phyloP scores from a whole-genome alignment of 331 rosid genomes.

The Malus hybrid region DNA sequence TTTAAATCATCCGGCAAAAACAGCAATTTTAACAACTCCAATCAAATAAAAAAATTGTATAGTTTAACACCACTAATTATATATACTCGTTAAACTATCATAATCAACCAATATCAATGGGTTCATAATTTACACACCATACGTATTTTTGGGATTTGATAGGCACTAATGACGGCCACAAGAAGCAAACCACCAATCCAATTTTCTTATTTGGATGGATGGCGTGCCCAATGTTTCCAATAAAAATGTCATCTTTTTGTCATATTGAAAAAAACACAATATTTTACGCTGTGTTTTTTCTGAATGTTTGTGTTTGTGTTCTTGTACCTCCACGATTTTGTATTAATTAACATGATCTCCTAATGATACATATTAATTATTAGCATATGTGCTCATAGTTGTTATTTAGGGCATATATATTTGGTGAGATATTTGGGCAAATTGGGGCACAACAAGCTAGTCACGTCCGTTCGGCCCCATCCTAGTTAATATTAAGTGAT shows the following conservation, averaged over 20 bases:
- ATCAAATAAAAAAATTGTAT: neutral
- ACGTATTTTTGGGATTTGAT: neutral
- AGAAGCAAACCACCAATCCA: neutral
- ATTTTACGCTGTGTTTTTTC: neutral
- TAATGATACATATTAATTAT: neutral
- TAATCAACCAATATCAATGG: neutral
- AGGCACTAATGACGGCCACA: slow-evolving; percentile 8
- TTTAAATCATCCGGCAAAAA: neutral
- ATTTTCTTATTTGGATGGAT: neutral
- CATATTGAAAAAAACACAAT: neutral
- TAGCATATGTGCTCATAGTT: neutral
- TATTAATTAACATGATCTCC: neutral
- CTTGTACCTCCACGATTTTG: neutral
- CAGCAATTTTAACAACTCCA: neutral
- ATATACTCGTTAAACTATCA: neutral
- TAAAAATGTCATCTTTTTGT: neutral
- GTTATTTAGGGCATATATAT: neutral
- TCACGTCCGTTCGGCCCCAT: neutral
- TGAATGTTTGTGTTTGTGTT: neutral
- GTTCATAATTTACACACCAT: neutral
- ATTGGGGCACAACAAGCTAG: slow-evolving; percentile 1
- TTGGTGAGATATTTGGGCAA: neutral
- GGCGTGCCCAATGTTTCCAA: neutral
- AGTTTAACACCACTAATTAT: neutral
- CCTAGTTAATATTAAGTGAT: neutral